phyloP scores from a whole-genome alignment of 371 early-diverging fungal species.

The Mucor lusitanicus region DNA sequence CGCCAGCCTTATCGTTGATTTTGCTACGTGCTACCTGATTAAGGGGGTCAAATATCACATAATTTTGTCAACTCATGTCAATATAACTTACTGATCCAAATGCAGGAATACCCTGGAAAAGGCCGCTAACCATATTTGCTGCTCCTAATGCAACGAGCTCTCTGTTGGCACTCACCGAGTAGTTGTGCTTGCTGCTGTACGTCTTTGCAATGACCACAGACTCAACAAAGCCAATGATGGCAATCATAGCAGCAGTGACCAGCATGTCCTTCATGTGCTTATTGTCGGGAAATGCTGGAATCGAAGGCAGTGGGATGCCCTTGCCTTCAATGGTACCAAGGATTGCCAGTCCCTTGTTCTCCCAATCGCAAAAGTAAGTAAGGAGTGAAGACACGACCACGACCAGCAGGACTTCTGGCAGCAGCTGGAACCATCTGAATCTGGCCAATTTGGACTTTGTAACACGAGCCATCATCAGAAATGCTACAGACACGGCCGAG shows the following conservation, averaged over 20 bases:
- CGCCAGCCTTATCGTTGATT: slow-evolving; percentile 88
- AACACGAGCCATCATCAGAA: slow-evolving; percentile 61
- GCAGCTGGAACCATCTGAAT: slow-evolving; percentile 60
- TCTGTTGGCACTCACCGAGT: slow-evolving; percentile 88
- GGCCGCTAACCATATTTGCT: slow-evolving; percentile 78
- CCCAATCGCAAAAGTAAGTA: slow-evolving; percentile 67
- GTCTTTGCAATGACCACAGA: slow-evolving; percentile 91
- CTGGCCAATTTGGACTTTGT: slow-evolving; percentile 56
- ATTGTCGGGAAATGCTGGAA: slow-evolving; percentile 58
- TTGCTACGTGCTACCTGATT: slow-evolving; percentile 78
- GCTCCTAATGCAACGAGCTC: slow-evolving; percentile 93
- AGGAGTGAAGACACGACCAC: slow-evolving; percentile 71
- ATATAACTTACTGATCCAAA: slow-evolving; percentile 74
- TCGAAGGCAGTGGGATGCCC: slow-evolving; percentile 63
- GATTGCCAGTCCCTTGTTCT: slow-evolving; percentile 69
- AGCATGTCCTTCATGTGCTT: slow-evolving; percentile 64
- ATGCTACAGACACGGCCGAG: slow-evolving; percentile 66
- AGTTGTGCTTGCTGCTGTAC: slow-evolving; percentile 86
- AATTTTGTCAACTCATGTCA: slow-evolving; percentile 1
- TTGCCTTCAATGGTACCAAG: slow-evolving; percentile 70
- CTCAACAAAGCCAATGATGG: slow-evolving; percentile 95
- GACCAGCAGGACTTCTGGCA: slow-evolving; percentile 88
- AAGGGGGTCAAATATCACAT: not conserved
- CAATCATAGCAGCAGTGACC: slow-evolving; percentile 73
- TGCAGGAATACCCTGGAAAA: slow-evolving; percentile 86